Evolutionary conservation across 202 grass and related monocot genomes (phyloP).

Genomic region (Panicum virgatum): DNA sequence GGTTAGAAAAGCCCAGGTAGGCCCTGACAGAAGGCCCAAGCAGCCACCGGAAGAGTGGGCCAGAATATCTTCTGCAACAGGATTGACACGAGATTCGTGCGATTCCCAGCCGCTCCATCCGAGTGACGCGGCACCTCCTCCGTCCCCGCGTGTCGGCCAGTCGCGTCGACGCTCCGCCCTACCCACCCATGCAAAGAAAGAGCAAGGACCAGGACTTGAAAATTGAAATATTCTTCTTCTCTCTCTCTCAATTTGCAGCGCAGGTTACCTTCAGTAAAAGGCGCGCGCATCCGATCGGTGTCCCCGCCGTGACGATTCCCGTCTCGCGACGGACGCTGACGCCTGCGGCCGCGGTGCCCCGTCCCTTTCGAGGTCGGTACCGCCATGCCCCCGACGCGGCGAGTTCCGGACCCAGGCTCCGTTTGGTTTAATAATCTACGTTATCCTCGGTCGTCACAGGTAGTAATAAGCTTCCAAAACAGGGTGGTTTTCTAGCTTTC

Average conservation of each 20-base stretch:
- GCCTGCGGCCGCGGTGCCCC: constrained; percentile 19
- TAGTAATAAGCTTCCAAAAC: not conserved
- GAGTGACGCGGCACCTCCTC: not conserved
- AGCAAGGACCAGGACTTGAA: not conserved
- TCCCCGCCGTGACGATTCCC: not conserved
- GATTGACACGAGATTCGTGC: constrained; percentile 16
- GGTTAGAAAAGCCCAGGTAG: not conserved
- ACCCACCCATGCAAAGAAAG: not conserved
- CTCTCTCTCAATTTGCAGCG: not conserved
- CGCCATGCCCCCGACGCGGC: constrained; percentile 19
- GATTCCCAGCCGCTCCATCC: not conserved
- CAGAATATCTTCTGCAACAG: not conserved
- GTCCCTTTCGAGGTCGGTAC: constrained; percentile 39
- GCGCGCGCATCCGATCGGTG: not conserved
- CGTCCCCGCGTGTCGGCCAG: not conserved
- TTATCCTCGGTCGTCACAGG: constrained; percentile 40
- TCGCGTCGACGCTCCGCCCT: not conserved
- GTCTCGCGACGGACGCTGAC: constrained; percentile 10
- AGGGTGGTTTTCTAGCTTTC: not conserved
- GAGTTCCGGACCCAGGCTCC: not conserved
- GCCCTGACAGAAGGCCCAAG: not conserved
- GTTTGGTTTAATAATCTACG: constrained; percentile 20
- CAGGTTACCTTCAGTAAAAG: not conserved
- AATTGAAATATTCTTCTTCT: too few species aligned
- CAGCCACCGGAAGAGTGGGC: not conserved